phyloP scores from a whole-genome alignment of 129 eudicot genomes.

The Lactuca saligna region DNA sequence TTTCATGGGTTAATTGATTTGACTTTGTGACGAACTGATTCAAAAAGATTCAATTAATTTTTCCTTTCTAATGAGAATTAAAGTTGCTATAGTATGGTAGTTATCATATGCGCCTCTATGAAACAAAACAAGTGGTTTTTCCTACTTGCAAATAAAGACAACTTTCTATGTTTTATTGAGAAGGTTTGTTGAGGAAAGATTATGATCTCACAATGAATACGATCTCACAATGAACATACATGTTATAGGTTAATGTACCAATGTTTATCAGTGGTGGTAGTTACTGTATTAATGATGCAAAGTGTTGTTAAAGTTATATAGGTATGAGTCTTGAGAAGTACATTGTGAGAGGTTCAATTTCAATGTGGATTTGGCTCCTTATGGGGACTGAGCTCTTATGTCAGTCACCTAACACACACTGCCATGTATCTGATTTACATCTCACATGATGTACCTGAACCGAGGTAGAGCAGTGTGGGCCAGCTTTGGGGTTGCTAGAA shows the following conservation, averaged over 20 bases:
- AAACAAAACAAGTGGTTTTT: neutral
- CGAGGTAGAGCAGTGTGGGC: too few relatives aligned
- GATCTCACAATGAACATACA: neutral
- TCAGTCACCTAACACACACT: too few relatives aligned
- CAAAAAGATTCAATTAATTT: neutral
- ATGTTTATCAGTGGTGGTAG: constrained; percentile 7
- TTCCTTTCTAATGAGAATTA: neutral
- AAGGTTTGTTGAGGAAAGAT: neutral
- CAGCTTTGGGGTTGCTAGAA: too few relatives aligned
- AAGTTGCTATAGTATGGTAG: neutral
- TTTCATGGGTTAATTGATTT: constrained; percentile 2
- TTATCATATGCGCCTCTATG: neutral
- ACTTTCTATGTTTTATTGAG: neutral
- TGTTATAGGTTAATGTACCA: neutral
- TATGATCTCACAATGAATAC: neutral
- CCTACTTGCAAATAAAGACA: neutral
- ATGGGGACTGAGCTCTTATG: too few relatives aligned
- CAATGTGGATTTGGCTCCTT: too few relatives aligned
- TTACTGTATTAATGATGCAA: constrained; percentile 8
- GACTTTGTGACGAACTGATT: constrained; percentile 13
- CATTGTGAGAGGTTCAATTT: too few relatives aligned
- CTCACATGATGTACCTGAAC: too few relatives aligned
- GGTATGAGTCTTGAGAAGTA: too few relatives aligned
- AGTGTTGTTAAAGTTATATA: neutral
- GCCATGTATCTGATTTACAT: too few relatives aligned